Evolutionary conservation across 495 filamentous ascomycete species (phyloP), one percentile per base, ranked within the genome.

Genomic region (Neurospora cerealis): DNA sequence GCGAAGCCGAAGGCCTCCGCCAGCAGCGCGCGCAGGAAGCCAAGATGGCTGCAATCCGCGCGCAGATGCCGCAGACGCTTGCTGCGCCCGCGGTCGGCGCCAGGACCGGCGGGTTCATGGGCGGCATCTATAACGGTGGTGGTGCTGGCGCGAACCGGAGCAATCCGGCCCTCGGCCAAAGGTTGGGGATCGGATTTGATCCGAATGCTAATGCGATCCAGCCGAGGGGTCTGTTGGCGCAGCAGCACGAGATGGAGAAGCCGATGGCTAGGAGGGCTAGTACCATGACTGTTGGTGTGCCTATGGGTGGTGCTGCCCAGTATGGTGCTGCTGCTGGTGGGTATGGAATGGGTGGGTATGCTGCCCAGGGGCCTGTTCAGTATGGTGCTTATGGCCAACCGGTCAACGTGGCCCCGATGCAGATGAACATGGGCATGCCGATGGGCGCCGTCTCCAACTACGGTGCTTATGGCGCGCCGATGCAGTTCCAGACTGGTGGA

Each of bases 71-170:
- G 28, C 75, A 75, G 8, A 77, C 75, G 42, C 41, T 84, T 41
- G 73, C 76, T 71, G 75, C 77, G 60, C 74, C 79, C 9, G 32
- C 36, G 1, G 8, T 71, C 15, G 84, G 82, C 21, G 79, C 70
- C 34, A 73, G 73, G 44, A 77, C 76, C 0, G 85, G 85, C 11
- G 88, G 87, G 0, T 90, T 85, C 74, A 85, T 85, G 79, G 79
- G 80, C 24, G 86, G 87, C 5, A 72, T 42, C 5, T 71, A 46
- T 38, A 74, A 74, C 40, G 70, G 32, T 19, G 41, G 38, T 39
- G 73, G 73, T 24, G n/a, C n/a, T 1, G 44, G 21, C 10, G 42
- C 42, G 19, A 62, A 62, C 28, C 21, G 54, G 2, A 32, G 24
- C 7, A 62, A 62, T 4, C 54, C 54, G 1, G 54, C 24, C 2